Evolutionary conservation across 1,139 yeast genomes (phyloP), one percentile per base, ranked within the genome.

Genomic region (Hansenula sp.): DNA sequence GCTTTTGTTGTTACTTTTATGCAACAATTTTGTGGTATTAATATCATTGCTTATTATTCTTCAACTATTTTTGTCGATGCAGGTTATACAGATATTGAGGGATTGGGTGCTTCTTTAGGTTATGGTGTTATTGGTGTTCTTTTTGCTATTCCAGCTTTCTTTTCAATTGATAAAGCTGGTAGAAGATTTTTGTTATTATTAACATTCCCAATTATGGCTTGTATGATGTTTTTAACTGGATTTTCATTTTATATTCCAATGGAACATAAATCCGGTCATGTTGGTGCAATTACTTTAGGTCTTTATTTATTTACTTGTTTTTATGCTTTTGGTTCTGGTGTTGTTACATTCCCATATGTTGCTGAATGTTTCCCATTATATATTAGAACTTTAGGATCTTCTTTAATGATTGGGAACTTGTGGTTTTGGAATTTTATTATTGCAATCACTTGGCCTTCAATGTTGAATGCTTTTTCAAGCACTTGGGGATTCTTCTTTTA

Each of bases 11-110:
- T 81, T 47, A 87, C 88, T 80, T 83, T 86, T 59, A 83, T 84
- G 88, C 96, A 88, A 67, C 96, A 88, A 61, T 84, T 88, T 68
- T 87, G 95, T 65, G 96, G 96, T 56, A 81, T 88, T 58, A 88
- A 87, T 56, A 94, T 86, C 40, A 86, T 88, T 64, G 94, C 95
- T 17, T 82, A 83, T 62, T 84, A 82, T 60, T 79, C 88, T 0
- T 79, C 89, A 1, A 71, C 84, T 12, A 86, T 87, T 47, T 87
- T 87, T 62, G 64, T 73, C 34, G 72, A 80, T 38, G 79, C 90
- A 19, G 82, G 83, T 29, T 82, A 82, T 60, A 63, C 76, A 24
- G 77, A 72, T 44, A 68, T 77, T 40, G 68, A 74, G 44, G 80
- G 95, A 0, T 63, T 87, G 56, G 64, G 83, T 50, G 95, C 95